Conservation (phyloP, 2,329 filamentous ascomycete genomes). For the Hypoxylon sp. region DNA sequence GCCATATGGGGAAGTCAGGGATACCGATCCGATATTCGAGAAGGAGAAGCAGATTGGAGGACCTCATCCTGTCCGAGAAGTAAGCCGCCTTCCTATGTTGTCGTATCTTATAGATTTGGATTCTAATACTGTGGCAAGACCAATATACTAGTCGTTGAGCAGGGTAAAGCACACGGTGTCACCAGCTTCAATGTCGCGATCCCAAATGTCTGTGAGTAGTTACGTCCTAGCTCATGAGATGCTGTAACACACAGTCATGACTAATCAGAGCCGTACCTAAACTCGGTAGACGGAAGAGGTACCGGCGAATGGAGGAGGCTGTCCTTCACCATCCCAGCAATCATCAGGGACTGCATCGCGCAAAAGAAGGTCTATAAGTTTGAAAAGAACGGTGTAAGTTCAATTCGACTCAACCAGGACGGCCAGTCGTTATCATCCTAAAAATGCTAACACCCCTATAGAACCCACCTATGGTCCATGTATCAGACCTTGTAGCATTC, state of each 20-base stretch:
- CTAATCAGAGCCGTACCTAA: not conserved
- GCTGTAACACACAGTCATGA: not conserved
- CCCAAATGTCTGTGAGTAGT: conserved; percentile 50
- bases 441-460: conserved; percentile 26
- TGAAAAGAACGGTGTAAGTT: conserved; percentile 50
- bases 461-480: conserved; percentile 47
- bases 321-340: conserved; percentile 52
- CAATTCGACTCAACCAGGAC: not conserved
- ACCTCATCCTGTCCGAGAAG: conserved; percentile 48
- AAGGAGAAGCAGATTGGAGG: conserved; percentile 49
- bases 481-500: conserved; percentile 51
- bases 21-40: conserved; percentile 50
- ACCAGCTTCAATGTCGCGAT: conserved; percentile 50
- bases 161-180: conserved; percentile 48
- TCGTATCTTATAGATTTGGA: not conserved
- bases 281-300: conserved; percentile 51
- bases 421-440: conserved; percentile 5
- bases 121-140: conserved; percentile 41
- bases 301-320: conserved; percentile 52
- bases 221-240: not conserved
- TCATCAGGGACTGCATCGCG: conserved; percentile 49
- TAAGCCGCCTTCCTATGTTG: conserved; percentile 25
- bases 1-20: conserved; percentile 50
- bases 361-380: conserved; percentile 52
- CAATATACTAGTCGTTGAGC: conserved; percentile 48